These are phyloP conservation scores for Saturnispora sanitii DNA, from an alignment of 805 yeast species.

Conservation along the genomic window DNA sequence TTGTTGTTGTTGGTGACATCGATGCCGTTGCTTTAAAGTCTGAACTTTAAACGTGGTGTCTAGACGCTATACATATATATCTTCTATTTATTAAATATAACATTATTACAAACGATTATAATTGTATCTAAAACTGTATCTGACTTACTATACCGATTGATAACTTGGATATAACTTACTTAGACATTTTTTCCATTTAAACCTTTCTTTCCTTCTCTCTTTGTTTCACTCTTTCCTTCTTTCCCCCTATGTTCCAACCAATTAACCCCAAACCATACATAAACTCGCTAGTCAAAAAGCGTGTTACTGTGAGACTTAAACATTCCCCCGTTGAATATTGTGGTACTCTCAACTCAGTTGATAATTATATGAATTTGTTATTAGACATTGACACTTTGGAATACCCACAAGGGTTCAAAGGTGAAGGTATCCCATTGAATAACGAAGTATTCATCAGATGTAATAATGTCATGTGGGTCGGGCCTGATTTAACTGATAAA, in stretches of 20 bases:
- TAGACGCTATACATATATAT: background rate
- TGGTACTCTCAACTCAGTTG: constrained; percentile 71
- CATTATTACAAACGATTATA: background rate
- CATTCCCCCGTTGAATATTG: constrained; percentile 85
- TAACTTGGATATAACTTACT: too few species aligned
- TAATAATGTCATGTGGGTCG: constrained; percentile 76
- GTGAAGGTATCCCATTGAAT: constrained; percentile 19
- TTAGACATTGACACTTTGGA: constrained; percentile 47
- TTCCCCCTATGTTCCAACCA: constrained; percentile 39
- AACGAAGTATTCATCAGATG: constrained; percentile 77
- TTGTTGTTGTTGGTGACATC: constrained; percentile 84
- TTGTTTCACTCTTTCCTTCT: constrained; percentile 24
- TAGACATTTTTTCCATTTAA: background rate
- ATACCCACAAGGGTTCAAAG: constrained; percentile 35
- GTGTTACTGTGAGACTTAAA: constrained; percentile 70
- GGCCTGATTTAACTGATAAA: too few species aligned
- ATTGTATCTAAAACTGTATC: background rate
- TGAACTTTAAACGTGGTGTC: constrained; percentile 50
- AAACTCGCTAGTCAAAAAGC: constrained; percentile 59
- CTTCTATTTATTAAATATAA: background rate
- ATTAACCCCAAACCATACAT: constrained; percentile 87
- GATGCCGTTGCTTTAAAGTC: constrained; percentile 79
- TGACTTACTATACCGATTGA: too few species aligned
- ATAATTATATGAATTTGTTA: constrained; percentile 86
- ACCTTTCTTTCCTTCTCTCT: background rate